Evolutionary conservation across 2,329 filamentous ascomycete species (phyloP).

Genomic region (Sodiomyces alkalinus): DNA sequence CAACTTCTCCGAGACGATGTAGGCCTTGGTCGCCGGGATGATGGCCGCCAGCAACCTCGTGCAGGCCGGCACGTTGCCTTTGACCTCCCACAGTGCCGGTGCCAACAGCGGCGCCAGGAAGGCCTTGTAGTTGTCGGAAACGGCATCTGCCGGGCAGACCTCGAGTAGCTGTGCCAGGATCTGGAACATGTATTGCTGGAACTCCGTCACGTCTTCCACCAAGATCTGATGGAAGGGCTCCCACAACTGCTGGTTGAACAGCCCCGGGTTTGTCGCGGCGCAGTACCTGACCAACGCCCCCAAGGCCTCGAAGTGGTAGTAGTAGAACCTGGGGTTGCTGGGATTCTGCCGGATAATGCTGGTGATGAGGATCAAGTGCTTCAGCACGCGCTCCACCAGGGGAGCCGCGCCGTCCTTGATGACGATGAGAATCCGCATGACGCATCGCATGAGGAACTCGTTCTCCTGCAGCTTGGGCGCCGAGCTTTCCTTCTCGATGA

Average conservation of each 20-base stretch:
- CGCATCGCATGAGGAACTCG: conserved; percentile 95
- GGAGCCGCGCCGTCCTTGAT: conserved; percentile 68
- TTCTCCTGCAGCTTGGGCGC: conserved; percentile 96
- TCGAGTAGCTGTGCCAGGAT: conserved; percentile 84
- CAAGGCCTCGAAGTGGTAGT: conserved; percentile 92
- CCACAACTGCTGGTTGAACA: conserved; percentile 71
- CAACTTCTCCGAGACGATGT: conserved; percentile 66
- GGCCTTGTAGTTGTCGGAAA: conserved; percentile 68
- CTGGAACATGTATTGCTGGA: conserved; percentile 93
- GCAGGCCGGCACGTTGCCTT: conserved; percentile 84
- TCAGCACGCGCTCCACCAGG: conserved; percentile 63
- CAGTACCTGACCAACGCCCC: conserved; percentile 76
- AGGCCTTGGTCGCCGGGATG: conserved; percentile 58
- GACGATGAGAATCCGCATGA: conserved; percentile 94
- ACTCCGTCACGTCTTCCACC: conserved; percentile 75
- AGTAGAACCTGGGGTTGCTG: conserved; percentile 95
- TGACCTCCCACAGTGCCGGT: conserved; percentile 77
- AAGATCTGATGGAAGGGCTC: conserved; percentile 70
- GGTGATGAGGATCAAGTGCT: conserved; percentile 77
- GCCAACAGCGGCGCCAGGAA: conserved; percentile 66
- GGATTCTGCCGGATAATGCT: conserved; percentile 87
- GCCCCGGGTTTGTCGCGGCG: conserved; percentile 47
- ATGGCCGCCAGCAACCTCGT: conserved; percentile 73
- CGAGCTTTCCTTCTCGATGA: conserved; percentile 72
- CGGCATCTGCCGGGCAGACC: conserved; percentile 60